Base-by-base conservation (phyloP, 106 monocot genomes). In the Apostasia shenzhenica region DNA sequence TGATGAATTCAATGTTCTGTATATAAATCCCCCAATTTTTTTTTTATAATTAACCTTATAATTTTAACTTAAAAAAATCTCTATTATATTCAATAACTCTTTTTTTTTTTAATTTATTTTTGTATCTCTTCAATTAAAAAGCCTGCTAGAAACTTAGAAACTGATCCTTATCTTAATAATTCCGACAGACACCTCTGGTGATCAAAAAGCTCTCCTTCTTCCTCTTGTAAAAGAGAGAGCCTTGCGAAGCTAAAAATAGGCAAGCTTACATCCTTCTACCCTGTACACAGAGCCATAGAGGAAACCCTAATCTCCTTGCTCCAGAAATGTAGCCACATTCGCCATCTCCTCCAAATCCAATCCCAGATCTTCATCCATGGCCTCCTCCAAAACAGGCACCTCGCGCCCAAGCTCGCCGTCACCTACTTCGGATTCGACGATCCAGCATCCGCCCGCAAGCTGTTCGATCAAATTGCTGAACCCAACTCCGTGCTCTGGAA, bases 401-500 rank as follows among this genome's bases (percentile, higher is more conserved):
- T 82, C 46, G 64, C 80, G 8, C 82, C 84, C 59, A 84, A 73
- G 45, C 41, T 79, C 39, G 57, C 70, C 55, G 6, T 77, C 2
- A 14, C 73, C 5, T 76, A 57, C 52, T 84, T 82, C 59, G 46
- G 14, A 13, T 58, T 8, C 37, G 8, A 51, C n/a, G 45, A 56
- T 5, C 66, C 78, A 0, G 44, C 7, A 2, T 26, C 77, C 39
- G 84, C 88, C 60, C 77, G 60, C n/a, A 53, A 39, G 3, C 49
- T 45, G 67, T 88, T 88, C 71, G 70, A 77, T 14, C 72, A 47
- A 52, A 57, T 85, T 55, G 26, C 6, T 14, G 2, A 67, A 9
- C 80, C 80, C 14, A 74, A 66, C 40, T 58, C 72, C 1, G 67
- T 85, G 12, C 59, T 78, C 50, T 82, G 69, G 68, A 89, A 89